Base-by-base conservation (phyloP, 2,329 filamentous ascomycete genomes). In the Fusarium sp. region DNA sequence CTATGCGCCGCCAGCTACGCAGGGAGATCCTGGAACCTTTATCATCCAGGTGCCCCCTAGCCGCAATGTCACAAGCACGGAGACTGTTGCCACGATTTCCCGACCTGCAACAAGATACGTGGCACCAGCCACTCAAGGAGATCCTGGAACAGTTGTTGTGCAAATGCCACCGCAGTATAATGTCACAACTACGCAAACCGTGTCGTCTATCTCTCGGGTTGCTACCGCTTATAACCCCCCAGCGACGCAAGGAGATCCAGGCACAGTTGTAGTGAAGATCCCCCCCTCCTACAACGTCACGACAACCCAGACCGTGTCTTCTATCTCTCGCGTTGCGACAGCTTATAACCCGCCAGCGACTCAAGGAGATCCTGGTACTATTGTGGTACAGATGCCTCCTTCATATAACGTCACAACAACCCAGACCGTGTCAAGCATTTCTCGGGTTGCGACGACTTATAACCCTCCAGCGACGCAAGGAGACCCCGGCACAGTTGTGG, bases 401-500 rank as follows among this genome's bases (percentile, higher is more conserved):
- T 48, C 67, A 15, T 63, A 70, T 2, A 69, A 69, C 18, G 48
- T 68, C n/a, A 70, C 57, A 8, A 55, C 35, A 8, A 63, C 49
- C 28, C 20, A 39, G 38, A 39, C 38, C 20, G 23, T 43, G 11
- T 43, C 41, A 26, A 43, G 21, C 41, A 43, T 43, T 24, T 42
- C 39, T 23, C 39, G 21, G 12, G 39, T 42, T 24, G 39, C 5
- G n/a, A 70, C 63, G 20, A 70, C 67, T 3, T 70, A 70, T 18
- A 52, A 39, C 7, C 63, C 67, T 18, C 66, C 67, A 13, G 67
- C 53, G 18, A 52, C 57, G 8, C 31, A 37, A 3, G 67, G 66
- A 3, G 67, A 63, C 7, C 67, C 67, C 8, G 67, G 67, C 13
- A 70, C 66, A 9, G 29, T n/a, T n/a, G n/a, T n/a, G n/a, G n/a